Conservation (phyloP, 305 asterid species). For the Fraxinus floribunda region DNA sequence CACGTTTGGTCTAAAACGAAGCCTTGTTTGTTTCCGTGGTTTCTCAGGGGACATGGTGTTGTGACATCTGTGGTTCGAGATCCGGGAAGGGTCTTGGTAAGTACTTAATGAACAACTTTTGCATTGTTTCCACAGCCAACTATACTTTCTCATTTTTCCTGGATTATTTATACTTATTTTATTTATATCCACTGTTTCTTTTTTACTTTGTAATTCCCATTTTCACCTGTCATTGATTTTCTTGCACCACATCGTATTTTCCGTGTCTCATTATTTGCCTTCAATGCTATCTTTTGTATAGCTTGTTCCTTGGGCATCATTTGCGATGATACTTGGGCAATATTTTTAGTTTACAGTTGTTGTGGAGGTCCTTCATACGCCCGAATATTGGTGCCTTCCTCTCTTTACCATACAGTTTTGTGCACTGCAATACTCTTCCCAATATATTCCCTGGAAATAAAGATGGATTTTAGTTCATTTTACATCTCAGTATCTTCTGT, state of each 20-base stretch:
- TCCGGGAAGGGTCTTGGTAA: conserved; percentile 67
- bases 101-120: conserved; percentile 20
- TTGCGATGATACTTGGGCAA: neutral
- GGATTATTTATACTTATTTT: neutral
- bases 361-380: neutral
- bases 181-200: neutral
- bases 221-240: neutral
- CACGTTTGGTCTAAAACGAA: conserved; percentile 4
- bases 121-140: neutral
- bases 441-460: neutral
- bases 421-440: neutral
- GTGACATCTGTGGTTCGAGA: conserved; percentile 54
- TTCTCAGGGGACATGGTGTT: conserved; percentile 52
- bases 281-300: neutral
- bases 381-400: neutral
- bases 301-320: neutral
- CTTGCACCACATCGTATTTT: neutral
- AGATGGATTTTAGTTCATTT: neutral
- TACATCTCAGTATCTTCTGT: neutral
- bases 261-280: neutral
- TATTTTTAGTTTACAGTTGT: neutral
- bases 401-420: neutral
- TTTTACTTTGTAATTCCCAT: neutral
- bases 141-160: neutral
- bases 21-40: conserved; percentile 12